Percentiles rank a stretch among this genome's conserved stretches.
phyloP scores from a whole-genome alignment of 345 rosid species.

The Gossypium anomalum region DNA sequence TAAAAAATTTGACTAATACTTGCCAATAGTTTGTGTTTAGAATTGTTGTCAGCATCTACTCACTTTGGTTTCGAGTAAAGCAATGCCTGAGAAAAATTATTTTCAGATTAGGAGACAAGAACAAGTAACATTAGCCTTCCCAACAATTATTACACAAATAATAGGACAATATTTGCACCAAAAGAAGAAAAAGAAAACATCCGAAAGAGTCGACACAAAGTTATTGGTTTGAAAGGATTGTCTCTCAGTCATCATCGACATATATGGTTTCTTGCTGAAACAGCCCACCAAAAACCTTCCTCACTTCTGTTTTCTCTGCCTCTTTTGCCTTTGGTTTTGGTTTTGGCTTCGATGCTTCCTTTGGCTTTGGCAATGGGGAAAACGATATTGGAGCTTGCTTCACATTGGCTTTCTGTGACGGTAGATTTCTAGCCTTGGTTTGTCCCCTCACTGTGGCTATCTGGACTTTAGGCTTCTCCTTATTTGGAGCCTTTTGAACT shows the following conservation, averaged over 20 bases:
- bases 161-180: slow-evolving; percentile 13
- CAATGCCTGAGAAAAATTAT: too few relatives aligned
- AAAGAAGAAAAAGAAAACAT: neutral
- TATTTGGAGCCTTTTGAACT: neutral
- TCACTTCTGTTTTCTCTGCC: slow-evolving; percentile 47
- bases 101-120: too few relatives aligned
- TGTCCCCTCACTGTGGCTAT: slow-evolving; percentile 87
- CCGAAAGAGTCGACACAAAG: neutral
- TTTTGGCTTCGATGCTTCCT: slow-evolving; percentile 15
- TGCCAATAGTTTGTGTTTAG: neutral
- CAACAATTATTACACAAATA: slow-evolving; percentile 7
- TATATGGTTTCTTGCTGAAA: slow-evolving; percentile 91
- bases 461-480: slow-evolving; percentile 47
- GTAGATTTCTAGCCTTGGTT: slow-evolving; percentile 66
- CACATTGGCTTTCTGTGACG: slow-evolving; percentile 52
- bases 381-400: slow-evolving; percentile 29
- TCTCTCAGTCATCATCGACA: slow-evolving; percentile 63
- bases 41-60: too few relatives aligned
- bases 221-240: neutral
- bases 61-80: too few relatives aligned
- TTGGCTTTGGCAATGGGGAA: slow-evolving; percentile 17
- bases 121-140: neutral
- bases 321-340: slow-evolving; percentile 6
- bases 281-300: slow-evolving; percentile 82
- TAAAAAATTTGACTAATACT: neutral